Percentiles rank a stretch among this genome's conserved stretches.
Evolutionary conservation across 345 rosid species (phyloP).

Genomic region (Mangifera indica): DNA sequence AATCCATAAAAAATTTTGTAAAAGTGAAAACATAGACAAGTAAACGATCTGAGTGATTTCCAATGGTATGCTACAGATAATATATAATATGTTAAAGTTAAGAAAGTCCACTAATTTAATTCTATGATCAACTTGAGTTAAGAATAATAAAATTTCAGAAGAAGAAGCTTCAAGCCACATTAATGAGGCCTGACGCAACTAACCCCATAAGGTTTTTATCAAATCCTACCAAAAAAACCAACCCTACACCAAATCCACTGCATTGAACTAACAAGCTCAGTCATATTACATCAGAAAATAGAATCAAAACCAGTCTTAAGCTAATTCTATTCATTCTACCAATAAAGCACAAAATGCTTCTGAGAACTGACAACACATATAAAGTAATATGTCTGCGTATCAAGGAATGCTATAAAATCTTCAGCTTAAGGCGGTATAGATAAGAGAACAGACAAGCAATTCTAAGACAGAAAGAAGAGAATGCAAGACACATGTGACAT

Average conservation of each 20-base stretch:
- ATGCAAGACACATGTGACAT: neutral
- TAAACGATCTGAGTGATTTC: neutral
- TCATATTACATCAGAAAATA: neutral
- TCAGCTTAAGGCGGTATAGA: neutral
- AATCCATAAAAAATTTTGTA: slow-evolving; percentile 14
- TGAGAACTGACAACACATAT: neutral
- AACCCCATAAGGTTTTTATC: neutral
- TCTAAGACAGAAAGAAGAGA: neutral
- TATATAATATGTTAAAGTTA: neutral
- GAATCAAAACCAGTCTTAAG: neutral
- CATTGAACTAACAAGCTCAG: neutral
- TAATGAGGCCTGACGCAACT: neutral
- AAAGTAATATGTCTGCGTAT: neutral
- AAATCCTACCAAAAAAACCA: neutral
- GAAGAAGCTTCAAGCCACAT: neutral
- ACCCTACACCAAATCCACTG: neutral
- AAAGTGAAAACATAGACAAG: neutral
- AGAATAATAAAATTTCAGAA: neutral
- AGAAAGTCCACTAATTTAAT: neutral
- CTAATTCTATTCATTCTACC: neutral
- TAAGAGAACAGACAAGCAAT: neutral
- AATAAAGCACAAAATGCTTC: neutral
- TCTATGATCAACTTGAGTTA: neutral
- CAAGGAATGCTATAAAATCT: neutral
- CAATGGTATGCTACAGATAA: neutral